These are phyloP conservation scores for Cnidoscolus chayamansa DNA, from an alignment of 441 rosid species.

Conservation along the genomic window DNA sequence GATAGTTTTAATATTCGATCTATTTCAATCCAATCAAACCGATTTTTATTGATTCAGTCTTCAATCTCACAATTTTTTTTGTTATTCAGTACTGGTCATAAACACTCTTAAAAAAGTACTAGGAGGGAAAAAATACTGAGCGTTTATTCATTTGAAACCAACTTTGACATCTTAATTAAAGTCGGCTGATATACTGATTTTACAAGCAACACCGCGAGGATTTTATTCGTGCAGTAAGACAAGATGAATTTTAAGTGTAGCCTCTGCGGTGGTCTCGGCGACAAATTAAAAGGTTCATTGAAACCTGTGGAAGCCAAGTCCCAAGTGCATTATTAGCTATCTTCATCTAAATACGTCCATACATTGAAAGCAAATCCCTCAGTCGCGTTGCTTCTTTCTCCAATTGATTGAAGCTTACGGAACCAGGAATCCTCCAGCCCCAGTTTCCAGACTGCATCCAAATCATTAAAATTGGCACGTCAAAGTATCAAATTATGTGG, in stretches of 20 bases:
- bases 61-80: too few species aligned
- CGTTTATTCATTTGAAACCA: too few species aligned
- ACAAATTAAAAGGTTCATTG: background rate
- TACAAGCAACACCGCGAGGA: background rate
- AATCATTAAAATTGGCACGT: constrained; percentile 3
- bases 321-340: background rate
- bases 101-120: too few species aligned
- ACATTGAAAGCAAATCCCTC: constrained; percentile 50
- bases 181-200: background rate
- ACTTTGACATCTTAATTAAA: too few species aligned
- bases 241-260: background rate
- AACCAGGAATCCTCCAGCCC: constrained; percentile 82
- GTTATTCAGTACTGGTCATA: too few species aligned
- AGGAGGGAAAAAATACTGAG: too few species aligned
- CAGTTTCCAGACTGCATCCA: constrained; percentile 71
- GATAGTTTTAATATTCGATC: too few species aligned
- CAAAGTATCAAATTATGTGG: background rate
- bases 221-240: background rate
- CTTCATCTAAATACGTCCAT: constrained; percentile 53
- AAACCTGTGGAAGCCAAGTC: background rate
- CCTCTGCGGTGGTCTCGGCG: background rate
- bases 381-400: constrained; percentile 56
- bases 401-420: constrained; percentile 57
- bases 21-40: too few species aligned
- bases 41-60: too few species aligned